Percentiles rank a stretch among this genome's conserved stretches.
Evolutionary conservation across 495 filamentous ascomycete species (phyloP).

Genomic region (Articulospora tetracladia): DNA sequence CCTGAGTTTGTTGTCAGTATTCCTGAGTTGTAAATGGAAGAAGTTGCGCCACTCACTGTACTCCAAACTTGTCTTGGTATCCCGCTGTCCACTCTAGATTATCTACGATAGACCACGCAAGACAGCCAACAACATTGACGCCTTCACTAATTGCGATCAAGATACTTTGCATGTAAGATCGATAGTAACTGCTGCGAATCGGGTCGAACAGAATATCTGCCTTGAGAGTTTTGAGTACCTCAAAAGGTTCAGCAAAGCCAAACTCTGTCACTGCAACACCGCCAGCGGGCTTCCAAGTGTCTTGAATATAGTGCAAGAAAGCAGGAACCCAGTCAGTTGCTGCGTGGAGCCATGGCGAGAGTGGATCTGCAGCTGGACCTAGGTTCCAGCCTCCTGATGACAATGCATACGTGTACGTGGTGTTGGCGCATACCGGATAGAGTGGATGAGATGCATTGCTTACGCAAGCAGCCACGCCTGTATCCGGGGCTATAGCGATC

Average conservation of each 20-base stretch:
- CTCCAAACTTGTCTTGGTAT: slow-evolving; percentile 30
- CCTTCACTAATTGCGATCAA: slow-evolving; percentile 31
- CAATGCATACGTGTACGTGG: slow-evolving; percentile 16
- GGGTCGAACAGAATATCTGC: slow-evolving; percentile 33
- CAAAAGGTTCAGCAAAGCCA: slow-evolving; percentile 42
- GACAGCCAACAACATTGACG: slow-evolving; percentile 38
- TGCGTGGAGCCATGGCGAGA: slow-evolving; percentile 37
- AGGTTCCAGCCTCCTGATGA: slow-evolving; percentile 31
- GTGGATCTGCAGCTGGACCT: slow-evolving; percentile 36
- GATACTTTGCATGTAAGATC: slow-evolving; percentile 37
- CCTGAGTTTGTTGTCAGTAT: neutral
- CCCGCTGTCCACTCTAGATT: slow-evolving; percentile 21
- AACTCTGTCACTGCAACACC: slow-evolving; percentile 41
- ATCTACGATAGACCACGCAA: slow-evolving; percentile 36
- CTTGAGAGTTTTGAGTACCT: slow-evolving; percentile 30
- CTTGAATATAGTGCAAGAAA: slow-evolving; percentile 21
- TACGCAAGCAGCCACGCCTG: slow-evolving; percentile 30
- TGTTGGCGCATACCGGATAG: slow-evolving; percentile 35
- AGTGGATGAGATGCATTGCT: slow-evolving; percentile 31
- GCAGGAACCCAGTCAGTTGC: slow-evolving; percentile 32
- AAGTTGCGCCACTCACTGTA: slow-evolving; percentile 35
- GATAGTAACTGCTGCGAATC: slow-evolving; percentile 33
- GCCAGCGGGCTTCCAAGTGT: slow-evolving; percentile 18
- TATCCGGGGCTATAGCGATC: slow-evolving; percentile 15
- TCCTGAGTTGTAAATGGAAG: neutral